These are phyloP conservation scores for Oryza nivara DNA, from an alignment of 176 grass and related monocot genomes.

Conservation along the genomic window DNA sequence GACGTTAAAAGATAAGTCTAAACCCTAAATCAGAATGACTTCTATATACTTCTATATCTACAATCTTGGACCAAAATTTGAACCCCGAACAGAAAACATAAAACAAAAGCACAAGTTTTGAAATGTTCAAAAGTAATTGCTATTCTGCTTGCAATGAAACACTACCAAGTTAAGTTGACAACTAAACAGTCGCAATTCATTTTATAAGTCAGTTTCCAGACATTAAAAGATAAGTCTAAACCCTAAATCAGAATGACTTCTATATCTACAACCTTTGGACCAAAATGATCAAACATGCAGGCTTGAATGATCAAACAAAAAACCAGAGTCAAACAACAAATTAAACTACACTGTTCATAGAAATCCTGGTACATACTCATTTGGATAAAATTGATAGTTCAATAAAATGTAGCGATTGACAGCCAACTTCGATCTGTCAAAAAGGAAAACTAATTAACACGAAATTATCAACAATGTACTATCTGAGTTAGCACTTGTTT, in stretches of 20 bases:
- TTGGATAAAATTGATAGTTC: neutral
- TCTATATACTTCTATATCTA: neutral
- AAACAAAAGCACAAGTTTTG: slow-evolving; percentile 10
- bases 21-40: slow-evolving; percentile 9
- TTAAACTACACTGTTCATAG: neutral
- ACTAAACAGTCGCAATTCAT: neutral
- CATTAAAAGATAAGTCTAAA: neutral
- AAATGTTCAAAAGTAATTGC: neutral
- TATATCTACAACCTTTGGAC: neutral
- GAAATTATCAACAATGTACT: neutral
- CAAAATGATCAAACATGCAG: neutral
- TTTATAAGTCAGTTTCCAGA: slow-evolving; percentile 2
- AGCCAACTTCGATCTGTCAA: neutral
- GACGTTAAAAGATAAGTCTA: neutral
- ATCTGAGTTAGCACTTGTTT: no score
- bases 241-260: slow-evolving; percentile 14
- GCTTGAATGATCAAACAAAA: slow-evolving; percentile 28
- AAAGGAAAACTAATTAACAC: neutral
- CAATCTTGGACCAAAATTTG: neutral
- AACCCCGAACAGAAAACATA: neutral
- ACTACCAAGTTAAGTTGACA: neutral
- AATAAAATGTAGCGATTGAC: neutral
- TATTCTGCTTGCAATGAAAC: neutral
- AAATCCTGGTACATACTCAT: slow-evolving; percentile 1
- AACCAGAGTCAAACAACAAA: neutral